Conservation (phyloP, 2,329 filamentous ascomycete species). For the Hymenoscyphus albidus region DNA sequence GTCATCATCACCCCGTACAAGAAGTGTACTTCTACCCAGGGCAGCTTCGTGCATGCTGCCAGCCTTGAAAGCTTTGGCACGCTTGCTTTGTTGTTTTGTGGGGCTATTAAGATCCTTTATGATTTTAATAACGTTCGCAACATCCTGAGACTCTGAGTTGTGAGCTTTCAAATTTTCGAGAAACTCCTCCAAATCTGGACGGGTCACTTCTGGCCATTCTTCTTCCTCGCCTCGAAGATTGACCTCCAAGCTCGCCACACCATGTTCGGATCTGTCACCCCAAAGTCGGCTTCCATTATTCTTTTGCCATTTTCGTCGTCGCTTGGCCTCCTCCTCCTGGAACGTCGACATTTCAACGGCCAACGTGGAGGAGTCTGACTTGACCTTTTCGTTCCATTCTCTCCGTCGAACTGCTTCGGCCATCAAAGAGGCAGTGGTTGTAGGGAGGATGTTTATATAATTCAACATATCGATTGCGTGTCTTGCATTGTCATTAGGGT, state of each 20-base stretch:
- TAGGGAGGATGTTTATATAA: slow-evolving; percentile 77
- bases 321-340: slow-evolving; percentile 86
- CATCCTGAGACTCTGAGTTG: slow-evolving; percentile 60
- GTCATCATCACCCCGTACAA: slow-evolving; percentile 86
- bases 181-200: slow-evolving; percentile 74
- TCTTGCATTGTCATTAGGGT: slow-evolving; percentile 69
- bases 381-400: slow-evolving; percentile 91
- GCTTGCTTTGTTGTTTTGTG: slow-evolving; percentile 80
- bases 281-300: slow-evolving; percentile 70
- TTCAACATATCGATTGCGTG: slow-evolving; percentile 78
- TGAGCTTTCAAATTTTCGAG: slow-evolving; percentile 62
- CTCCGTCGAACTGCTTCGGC: slow-evolving; percentile 80
- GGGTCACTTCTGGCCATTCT: slow-evolving; percentile 72
- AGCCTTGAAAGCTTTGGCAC: slow-evolving; percentile 91
- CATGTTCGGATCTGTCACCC: slow-evolving; percentile 61
- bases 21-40: slow-evolving; percentile 78
- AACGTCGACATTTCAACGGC: slow-evolving; percentile 91
- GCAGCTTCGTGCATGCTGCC: slow-evolving; percentile 91
- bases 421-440: slow-evolving; percentile 84
- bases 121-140: slow-evolving; percentile 70
- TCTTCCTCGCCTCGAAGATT: slow-evolving; percentile 77
- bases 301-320: slow-evolving; percentile 87
- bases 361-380: slow-evolving; percentile 77
- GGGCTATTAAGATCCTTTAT: slow-evolving; percentile 76
- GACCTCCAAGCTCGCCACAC: slow-evolving; percentile 75